Evolutionary conservation across 306 rosid genomes (phyloP).

Genomic region (Sicyos edulis): DNA sequence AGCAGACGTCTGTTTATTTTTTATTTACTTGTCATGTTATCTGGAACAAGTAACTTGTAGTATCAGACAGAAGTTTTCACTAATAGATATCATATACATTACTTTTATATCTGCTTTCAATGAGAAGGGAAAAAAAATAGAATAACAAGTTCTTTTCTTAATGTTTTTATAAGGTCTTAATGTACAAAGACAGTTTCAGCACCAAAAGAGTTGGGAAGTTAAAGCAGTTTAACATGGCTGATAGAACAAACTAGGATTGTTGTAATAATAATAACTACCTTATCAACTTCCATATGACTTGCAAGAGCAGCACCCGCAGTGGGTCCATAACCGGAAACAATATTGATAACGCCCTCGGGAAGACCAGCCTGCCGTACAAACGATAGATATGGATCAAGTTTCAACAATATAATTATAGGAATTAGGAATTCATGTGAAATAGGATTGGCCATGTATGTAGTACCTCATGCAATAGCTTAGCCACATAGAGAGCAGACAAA

Average conservation of each 20-base stretch:
- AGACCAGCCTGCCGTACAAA: constrained; percentile 73
- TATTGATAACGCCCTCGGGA: constrained; percentile 77
- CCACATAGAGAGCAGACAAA: constrained; percentile 59
- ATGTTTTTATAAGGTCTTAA: not conserved
- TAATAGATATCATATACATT: too few relatives aligned
- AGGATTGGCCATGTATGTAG: too few relatives aligned
- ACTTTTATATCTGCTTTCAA: too few relatives aligned
- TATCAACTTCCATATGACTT: constrained; percentile 90
- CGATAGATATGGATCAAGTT: not conserved
- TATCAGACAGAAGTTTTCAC: not conserved
- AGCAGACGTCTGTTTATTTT: too few relatives aligned
- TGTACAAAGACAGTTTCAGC: not conserved
- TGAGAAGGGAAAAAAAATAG: too few relatives aligned
- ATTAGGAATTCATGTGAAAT: not conserved
- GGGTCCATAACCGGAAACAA: constrained; percentile 87
- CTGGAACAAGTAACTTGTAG: too few relatives aligned
- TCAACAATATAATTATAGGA: not conserved
- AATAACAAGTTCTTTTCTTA: not conserved
- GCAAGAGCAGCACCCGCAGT: constrained; percentile 93
- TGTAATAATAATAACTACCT: constrained; percentile 45
- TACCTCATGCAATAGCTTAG: constrained; percentile 74
- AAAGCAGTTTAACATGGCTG: not conserved
- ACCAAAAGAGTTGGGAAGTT: not conserved
- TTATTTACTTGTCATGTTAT: too few relatives aligned
- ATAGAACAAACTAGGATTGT: not conserved